Evolutionary conservation across 2,329 filamentous ascomycete species (phyloP).

Genomic region (Arthrobotrys sinensis): DNA sequence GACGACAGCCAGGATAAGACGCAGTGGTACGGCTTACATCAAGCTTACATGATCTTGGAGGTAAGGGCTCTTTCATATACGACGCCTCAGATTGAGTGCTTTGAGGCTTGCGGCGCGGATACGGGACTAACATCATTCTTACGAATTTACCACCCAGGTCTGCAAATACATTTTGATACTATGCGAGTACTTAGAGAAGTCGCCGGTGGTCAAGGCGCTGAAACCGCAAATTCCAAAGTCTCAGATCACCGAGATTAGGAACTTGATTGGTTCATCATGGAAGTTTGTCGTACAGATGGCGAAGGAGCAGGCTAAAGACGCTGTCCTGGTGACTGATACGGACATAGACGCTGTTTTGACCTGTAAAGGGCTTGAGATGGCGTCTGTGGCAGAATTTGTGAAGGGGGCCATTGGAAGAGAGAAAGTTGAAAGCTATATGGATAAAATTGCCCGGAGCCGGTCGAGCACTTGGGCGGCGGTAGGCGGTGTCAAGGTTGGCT

Average conservation of each 20-base stretch:
- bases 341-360: constrained; percentile 60
- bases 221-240: constrained; percentile 58
- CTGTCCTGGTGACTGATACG: constrained; percentile 48
- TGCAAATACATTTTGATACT: constrained; percentile 51
- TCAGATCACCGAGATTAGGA: constrained; percentile 46
- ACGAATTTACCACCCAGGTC: constrained; percentile 17
- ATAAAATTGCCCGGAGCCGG: constrained; percentile 55
- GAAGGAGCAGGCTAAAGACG: constrained; percentile 47
- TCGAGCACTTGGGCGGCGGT: constrained; percentile 50
- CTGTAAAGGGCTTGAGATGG: constrained; percentile 52
- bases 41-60: constrained; percentile 51
- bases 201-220: constrained; percentile 44
- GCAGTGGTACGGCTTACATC: constrained; percentile 52
- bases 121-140: constrained; percentile 34
- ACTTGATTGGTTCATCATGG: constrained; percentile 47
- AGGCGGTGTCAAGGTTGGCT: constrained; percentile 46
- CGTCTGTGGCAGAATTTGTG: constrained; percentile 54
- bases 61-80: constrained; percentile 39
- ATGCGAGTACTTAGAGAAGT: constrained; percentile 55
- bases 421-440: constrained; percentile 55
- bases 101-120: background rate
- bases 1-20: background rate
- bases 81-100: background rate
- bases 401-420: constrained; percentile 47
- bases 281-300: constrained; percentile 49